Evolutionary conservation across 768 basidiomycete species (phyloP).

Genomic region (Trametes cinnabarina): DNA sequence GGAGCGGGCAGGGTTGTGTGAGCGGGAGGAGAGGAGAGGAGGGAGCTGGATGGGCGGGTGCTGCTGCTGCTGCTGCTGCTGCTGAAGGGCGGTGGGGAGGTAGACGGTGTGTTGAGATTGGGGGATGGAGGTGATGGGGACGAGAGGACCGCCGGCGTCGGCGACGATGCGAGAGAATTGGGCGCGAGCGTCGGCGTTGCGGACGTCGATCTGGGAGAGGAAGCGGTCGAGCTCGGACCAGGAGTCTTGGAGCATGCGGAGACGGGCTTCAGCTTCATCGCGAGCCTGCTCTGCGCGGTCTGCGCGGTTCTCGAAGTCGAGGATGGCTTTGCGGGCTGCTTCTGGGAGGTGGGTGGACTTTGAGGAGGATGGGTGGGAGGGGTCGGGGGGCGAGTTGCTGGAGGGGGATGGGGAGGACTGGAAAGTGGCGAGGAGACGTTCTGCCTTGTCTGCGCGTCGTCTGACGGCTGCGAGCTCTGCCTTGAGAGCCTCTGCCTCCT

Average conservation of each 20-base stretch:
- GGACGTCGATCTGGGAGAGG: conserved; percentile 43
- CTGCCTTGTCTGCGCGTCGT: conserved; percentile 54
- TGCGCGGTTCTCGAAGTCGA: conserved; percentile 47
- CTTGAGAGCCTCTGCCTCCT: conserved; percentile 50
- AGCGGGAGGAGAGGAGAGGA: conserved; percentile 8
- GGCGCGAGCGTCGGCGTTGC: conserved; percentile 48
- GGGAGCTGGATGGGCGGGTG: neutral
- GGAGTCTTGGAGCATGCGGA: conserved; percentile 40
- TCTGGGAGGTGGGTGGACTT: conserved; percentile 27
- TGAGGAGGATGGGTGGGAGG: conserved; percentile 22
- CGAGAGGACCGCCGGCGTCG: conserved; percentile 45
- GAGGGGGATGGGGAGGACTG: conserved; percentile 24
- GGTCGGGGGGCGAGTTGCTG: conserved; percentile 27
- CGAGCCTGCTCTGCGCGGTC: conserved; percentile 49
- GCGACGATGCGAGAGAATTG: conserved; percentile 45
- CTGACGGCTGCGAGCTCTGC: conserved; percentile 42
- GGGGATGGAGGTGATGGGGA: conserved; percentile 28
- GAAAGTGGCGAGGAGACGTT: conserved; percentile 40
- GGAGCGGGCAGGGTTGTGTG: conserved; percentile 4
- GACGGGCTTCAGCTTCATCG: conserved; percentile 54
- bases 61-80: conserved; percentile 1
- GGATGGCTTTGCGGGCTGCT: conserved; percentile 37
- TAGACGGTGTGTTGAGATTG: conserved; percentile 4
- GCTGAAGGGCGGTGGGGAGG: conserved; percentile 12
- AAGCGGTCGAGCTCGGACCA: conserved; percentile 53